phyloP scores from a whole-genome alignment of 129 eudicot species.

The Saposhnikovia divaricata region DNA sequence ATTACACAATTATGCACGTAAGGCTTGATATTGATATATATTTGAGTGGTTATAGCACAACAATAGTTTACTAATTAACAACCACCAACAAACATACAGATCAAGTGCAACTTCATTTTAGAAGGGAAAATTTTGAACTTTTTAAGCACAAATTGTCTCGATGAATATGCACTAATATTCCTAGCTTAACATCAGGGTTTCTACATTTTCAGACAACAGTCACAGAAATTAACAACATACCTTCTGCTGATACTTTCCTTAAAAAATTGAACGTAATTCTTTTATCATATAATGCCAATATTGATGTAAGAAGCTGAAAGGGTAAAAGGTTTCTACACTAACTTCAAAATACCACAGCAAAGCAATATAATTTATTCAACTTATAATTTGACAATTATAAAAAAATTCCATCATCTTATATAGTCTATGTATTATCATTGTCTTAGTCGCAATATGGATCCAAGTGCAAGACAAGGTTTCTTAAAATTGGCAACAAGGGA shows the following conservation, averaged over 20 bases:
- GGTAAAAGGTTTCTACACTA: neutral
- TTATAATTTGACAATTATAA: neutral
- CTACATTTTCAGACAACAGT: neutral
- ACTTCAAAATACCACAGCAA: neutral
- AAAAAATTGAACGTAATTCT: too few species aligned
- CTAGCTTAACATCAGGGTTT: neutral
- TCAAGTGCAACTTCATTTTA: too few species aligned
- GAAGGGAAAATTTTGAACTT: neutral
- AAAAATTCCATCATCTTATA: neutral
- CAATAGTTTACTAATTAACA: neutral
- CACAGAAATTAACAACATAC: neutral
- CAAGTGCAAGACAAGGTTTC: too few species aligned
- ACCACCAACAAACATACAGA: neutral
- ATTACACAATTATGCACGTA: conserved; percentile 13
- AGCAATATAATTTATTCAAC: neutral
- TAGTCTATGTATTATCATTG: too few species aligned
- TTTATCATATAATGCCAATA: neutral
- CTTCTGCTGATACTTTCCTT: neutral
- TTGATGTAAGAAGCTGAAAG: neutral
- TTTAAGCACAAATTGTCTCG: neutral
- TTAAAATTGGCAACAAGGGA: too few species aligned
- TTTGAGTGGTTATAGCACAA: neutral
- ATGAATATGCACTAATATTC: neutral
- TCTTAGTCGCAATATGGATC: too few species aligned
- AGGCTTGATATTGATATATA: neutral